These are phyloP conservation scores for Canavalia gladiata DNA, from an alignment of 306 rosid species.

Conservation along the genomic window DNA sequence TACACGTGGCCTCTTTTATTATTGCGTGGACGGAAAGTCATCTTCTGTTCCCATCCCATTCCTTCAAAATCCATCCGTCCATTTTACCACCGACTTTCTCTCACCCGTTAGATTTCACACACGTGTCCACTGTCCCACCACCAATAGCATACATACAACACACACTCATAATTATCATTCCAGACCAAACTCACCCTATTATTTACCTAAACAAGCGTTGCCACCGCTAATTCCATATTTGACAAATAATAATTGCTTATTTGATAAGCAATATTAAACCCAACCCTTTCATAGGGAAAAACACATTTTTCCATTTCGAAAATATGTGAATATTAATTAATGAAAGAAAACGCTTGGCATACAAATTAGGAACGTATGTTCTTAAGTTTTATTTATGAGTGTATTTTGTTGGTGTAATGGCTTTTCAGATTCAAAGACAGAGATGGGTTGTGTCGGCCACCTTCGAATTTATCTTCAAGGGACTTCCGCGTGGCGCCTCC, in stretches of 20 bases:
- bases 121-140: conserved; percentile 47
- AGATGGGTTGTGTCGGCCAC: conserved; percentile 80
- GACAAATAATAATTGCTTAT: conserved; percentile 8
- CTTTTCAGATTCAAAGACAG: conserved; percentile 41
- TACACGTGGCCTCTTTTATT: conserved; percentile 42
- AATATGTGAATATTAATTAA: neutral
- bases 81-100: conserved; percentile 58
- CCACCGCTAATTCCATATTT: conserved; percentile 25
- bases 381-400: neutral
- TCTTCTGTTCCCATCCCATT: neutral
- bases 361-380: neutral
- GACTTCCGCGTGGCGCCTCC: conserved; percentile 71
- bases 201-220: neutral
- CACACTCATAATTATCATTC: conserved; percentile 11
- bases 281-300: neutral
- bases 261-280: neutral
- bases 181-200: conserved; percentile 1
- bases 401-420: conserved; percentile 38
- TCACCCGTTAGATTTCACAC: conserved; percentile 33
- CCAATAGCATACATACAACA: neutral
- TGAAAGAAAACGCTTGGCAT: neutral
- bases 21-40: conserved; percentile 72
- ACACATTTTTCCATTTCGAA: neutral
- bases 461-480: conserved; percentile 58
- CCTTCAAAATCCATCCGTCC: conserved; percentile 11